Base-by-base conservation (phyloP, 441 rosid species). In the Macaranga tanarius region DNA sequence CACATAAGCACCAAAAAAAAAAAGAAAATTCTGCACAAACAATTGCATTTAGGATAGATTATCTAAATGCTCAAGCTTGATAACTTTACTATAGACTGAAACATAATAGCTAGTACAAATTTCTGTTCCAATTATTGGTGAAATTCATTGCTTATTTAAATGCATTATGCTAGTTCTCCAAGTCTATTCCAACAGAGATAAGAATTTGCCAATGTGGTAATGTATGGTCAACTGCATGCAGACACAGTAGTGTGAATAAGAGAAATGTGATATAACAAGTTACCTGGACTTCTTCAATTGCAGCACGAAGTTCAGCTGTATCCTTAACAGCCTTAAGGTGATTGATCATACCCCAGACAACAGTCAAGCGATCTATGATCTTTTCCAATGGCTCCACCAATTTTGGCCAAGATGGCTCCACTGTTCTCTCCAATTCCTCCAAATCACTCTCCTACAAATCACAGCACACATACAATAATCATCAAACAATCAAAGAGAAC, bases 231-330 rank as follows among this genome's bases (percentile, higher is more conserved):
- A 31, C 20, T 25, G 69, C 19, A 10, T 25, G 10, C 16, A 23
- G 31, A 25, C 12, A 13, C 5, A 13, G 3, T 12, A 3, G 38
- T 12, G 17, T 25, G 38, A 19, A 22, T 10, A 22, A 42, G 8
- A n/a, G 59, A 31, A 22, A 9, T 25, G 17, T n/a, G 34, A 47
- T 0, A 10, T 7, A 55, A 22, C n/a, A 71, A 71, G 56, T 26
- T 52, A 90, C 97, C 88, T 93, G 98, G 74, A 93, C 97, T 74
- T 93, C 94, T 82, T 90, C 96, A 54, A 93, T 87, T 19, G 98
- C 96, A 73, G 96, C 77, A 78, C 98, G 92, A 61, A 91, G 91
- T 80, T 93, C 97, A n/a, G 87, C 62, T 0, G 92, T 81, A 72
- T 93, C 97, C 85, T 88, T 91, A 17, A 93, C 95, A 70, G 88